Conservation (phyloP, 257 asterid species). For the Cinchona pubescens region DNA sequence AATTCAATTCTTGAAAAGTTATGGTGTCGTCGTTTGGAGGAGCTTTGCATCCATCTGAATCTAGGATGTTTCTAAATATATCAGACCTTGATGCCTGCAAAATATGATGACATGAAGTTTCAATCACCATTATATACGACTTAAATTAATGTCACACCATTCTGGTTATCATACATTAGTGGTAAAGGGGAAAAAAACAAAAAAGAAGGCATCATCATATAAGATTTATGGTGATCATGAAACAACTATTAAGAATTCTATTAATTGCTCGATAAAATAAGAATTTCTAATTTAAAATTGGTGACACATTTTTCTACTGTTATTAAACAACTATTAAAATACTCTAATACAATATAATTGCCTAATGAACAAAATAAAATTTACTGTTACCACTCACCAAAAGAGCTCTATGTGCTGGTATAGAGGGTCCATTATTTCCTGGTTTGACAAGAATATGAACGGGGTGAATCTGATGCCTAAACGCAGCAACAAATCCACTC, state of each 20-base stretch:
- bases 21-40: conserved; percentile 57
- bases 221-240: too few species aligned
- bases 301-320: too few species aligned
- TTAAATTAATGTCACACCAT: not conserved
- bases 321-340: too few species aligned
- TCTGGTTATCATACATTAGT: too few species aligned
- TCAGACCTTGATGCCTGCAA: conserved; percentile 71
- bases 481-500: conserved; percentile 57
- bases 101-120: not conserved
- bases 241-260: too few species aligned
- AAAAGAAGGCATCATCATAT: too few species aligned
- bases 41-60: conserved; percentile 79
- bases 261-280: too few species aligned
- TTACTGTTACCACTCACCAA: too few species aligned
- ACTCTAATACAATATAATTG: too few species aligned
- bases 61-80: conserved; percentile 64
- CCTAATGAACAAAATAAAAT: too few species aligned
- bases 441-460: conserved; percentile 72
- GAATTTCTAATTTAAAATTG: too few species aligned
- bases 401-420: conserved; percentile 80
- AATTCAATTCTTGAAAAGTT: conserved; percentile 56
- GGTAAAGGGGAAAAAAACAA: not conserved
- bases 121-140: not conserved
- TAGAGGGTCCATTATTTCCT: conserved; percentile 62
- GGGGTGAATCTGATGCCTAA: conserved; percentile 63